Percentiles rank a stretch among this genome's conserved stretches.
Conservation (phyloP, 2,329 filamentous ascomycete species). For the Monosporascus sp. region DNA sequence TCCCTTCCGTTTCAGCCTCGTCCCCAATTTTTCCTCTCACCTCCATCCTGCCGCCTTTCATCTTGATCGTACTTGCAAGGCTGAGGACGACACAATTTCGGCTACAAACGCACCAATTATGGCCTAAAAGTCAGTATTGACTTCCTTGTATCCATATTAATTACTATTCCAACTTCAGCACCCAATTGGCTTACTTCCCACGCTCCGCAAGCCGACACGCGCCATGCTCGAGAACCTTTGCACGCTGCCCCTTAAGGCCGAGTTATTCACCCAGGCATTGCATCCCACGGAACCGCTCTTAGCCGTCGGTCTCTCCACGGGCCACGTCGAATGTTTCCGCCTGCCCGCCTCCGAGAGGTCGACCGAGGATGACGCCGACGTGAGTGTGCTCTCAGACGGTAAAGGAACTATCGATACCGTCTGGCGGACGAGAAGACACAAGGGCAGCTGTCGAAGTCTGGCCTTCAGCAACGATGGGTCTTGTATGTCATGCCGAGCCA, state of each 20-base stretch:
- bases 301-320: slow-evolving; percentile 76
- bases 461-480: slow-evolving; percentile 74
- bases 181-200: neutral
- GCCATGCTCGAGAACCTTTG: slow-evolving; percentile 88
- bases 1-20: too few species aligned
- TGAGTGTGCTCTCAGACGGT: slow-evolving; percentile 51
- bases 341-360: slow-evolving; percentile 52
- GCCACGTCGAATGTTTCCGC: slow-evolving; percentile 80
- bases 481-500: slow-evolving; percentile 38
- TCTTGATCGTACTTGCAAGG: too few species aligned
- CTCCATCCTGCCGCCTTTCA: too few species aligned
- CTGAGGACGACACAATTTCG: too few species aligned
- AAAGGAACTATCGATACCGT: slow-evolving; percentile 72
- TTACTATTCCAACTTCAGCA: neutral
- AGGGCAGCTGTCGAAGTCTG: slow-evolving; percentile 83
- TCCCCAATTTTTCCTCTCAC: too few species aligned
- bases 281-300: slow-evolving; percentile 82
- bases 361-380: slow-evolving; percentile 46
- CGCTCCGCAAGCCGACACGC: neutral
- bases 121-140: too few species aligned
- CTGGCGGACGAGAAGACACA: slow-evolving; percentile 87
- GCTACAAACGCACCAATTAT: too few species aligned
- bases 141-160: neutral
- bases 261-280: slow-evolving; percentile 82
- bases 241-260: slow-evolving; percentile 76